Evolutionary conservation across 441 rosid genomes (phyloP), one percentile per base, ranked within the genome.

Genomic region (Bocquillonia castaneifolia): DNA sequence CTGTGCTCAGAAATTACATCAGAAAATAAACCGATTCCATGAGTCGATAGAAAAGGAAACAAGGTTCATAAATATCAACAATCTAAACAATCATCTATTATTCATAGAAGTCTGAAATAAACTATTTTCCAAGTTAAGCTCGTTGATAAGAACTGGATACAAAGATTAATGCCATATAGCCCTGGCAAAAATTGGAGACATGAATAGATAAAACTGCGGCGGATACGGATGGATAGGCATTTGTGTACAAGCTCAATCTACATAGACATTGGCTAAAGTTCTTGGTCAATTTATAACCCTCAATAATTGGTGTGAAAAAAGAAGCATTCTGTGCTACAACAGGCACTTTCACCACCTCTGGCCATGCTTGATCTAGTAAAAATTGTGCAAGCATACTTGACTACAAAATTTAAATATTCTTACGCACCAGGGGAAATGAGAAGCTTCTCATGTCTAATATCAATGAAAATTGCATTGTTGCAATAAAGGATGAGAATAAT

Each of bases 401-500:
- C 67, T 42, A 44, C 67, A 54, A 72, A 68, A 70, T 67, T 66
- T 64, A 9, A 64, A 59, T 63, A 72, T 56, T 23, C 48, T 51
- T 54, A 59, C 3, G 71, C 54, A 70, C 56, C 48, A 55, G 42
- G 56, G 70, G 56, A 34, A 40, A 40, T 6, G 15, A 12, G 25
- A 28, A 50, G 44, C 54, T 40, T 65, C 50, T 56, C 50, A 53
- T 45, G 50, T 66, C 74, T 7, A 66, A 20, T 63, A 67, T 80
- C 82, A 90, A 74, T 80, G 94, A 54, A 93, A 91, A 77, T 91
- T 93, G 87, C 99, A 93, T 57, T 79, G 86, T 44, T 89, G 91
- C 79, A 93, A 69, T 54, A 86, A 64, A 71, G 92, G 91, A 64
- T 90, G 96, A 60, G 74, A 77, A 74, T 87, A 90, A 82, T 89